Base-by-base conservation (phyloP, 768 basidiomycete genomes). In the Leucocoprinus sp. region DNA sequence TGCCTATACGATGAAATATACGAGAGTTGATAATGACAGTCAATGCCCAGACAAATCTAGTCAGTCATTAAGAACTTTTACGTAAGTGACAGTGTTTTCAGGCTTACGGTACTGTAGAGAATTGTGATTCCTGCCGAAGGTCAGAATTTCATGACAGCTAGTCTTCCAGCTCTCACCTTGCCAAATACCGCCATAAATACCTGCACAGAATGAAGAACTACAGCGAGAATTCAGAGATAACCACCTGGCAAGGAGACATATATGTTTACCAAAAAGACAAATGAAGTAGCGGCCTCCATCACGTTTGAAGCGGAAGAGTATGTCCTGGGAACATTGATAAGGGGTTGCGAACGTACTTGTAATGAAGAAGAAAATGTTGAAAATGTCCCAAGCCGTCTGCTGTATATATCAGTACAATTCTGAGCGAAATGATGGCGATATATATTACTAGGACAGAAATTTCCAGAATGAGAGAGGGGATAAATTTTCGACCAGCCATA, bases 311-410 rank as follows among this genome's bases (percentile, higher is more conserved):
- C 37, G 27, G 14, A 4, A 21, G 26, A 37, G 23, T 8, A 45
- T 12, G 17, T 38, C 44, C 8, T 15, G 14, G 4, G 36, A 29
- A 11, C 37, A 45, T 19, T 22, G 23, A 22, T 45, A 37, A 4
- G 44, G 37, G 18, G 5, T 45, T 4, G 36, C 36, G 17, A 45
- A 14, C 2, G n/a, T 29, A 4, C 22, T 45, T n/a, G 36, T 27
- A 4, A 35, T 37, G 23, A 36, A 45, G 18, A 45, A 12, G 17
- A 37, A 4, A 2, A 45, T 14, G 15, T 37, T 45, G 24, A 45
- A 45, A 5, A 45, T 37, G 18, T 45, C 43, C 43, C 43, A 45
- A 18, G 37, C 24, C 17, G 37, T 18, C 43, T 45, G n/a, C n/a
- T n/a, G n/a, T n/a, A 26, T 28, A 26, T 22, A 28, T 18, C 17